A percentile compares a stretch with the other conserved stretches of the same genome.
Conservation (phyloP, 805 yeast species). For the Ogataea nonfermentans region DNA sequence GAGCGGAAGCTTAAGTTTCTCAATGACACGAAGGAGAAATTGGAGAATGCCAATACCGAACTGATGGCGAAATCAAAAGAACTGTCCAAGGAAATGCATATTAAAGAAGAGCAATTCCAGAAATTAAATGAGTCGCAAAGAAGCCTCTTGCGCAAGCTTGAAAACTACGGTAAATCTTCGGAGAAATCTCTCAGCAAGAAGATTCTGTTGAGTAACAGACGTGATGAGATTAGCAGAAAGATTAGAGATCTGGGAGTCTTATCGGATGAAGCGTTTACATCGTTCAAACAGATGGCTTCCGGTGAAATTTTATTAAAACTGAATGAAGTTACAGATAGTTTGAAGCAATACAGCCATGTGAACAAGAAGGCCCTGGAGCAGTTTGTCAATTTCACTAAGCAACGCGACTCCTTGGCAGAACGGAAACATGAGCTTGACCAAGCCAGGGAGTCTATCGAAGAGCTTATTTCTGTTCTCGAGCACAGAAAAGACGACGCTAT, state of each 20-base stretch:
- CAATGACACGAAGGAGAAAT: slow-evolving; percentile 13
- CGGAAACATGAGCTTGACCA: slow-evolving; percentile 68
- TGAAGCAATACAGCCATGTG: slow-evolving; percentile 69
- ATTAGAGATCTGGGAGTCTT: slow-evolving; percentile 84
- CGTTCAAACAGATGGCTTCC: slow-evolving; percentile 42
- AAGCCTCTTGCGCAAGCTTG: slow-evolving; percentile 51
- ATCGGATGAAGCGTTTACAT: slow-evolving; percentile 77
- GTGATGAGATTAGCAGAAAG: slow-evolving; percentile 69
- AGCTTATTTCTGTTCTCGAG: slow-evolving; percentile 65
- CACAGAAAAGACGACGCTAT: slow-evolving; percentile 83
- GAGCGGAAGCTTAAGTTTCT: slow-evolving; percentile 20
- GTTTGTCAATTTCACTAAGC: slow-evolving; percentile 66
- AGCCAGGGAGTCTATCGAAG: slow-evolving; percentile 71
- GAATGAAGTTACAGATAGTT: slow-evolving; percentile 51
- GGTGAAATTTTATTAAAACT: slow-evolving; percentile 53
- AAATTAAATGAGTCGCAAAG: slow-evolving; percentile 59
- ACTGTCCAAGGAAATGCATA: slow-evolving; percentile 33
- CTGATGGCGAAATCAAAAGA: slow-evolving; percentile 32
- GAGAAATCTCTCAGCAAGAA: slow-evolving; percentile 67
- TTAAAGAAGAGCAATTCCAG: slow-evolving; percentile 40
- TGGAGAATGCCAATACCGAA: slow-evolving; percentile 31
- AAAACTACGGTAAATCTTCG: slow-evolving; percentile 56
- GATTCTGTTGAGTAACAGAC: slow-evolving; percentile 53
- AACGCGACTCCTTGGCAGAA: slow-evolving; percentile 60
- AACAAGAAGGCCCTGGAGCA: slow-evolving; percentile 91